Base-by-base conservation (phyloP, 148 eudicot genomes). In the Beta vulgaris region DNA sequence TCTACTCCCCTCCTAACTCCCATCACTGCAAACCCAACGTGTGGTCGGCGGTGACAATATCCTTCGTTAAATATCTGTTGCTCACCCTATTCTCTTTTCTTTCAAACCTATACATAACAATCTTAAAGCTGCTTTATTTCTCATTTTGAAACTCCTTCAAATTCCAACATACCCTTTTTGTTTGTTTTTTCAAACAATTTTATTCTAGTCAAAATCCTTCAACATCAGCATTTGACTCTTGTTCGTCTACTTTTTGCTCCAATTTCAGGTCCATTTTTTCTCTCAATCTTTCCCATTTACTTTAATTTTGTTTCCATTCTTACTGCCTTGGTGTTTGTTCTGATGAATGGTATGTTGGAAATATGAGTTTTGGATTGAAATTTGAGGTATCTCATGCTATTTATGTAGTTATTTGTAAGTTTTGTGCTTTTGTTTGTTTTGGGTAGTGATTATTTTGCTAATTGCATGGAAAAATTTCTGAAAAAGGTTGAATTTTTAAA, bases 41-140 rank as follows among this genome's bases (percentile, higher is more conserved):
- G 76, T 82, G 71, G 77, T 82, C 79, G 79, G 79, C 82, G 51
- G 34, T 67, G 6, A 25, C 71, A 67, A n/a, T 42, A 19, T 37
- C 48, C 16, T 58, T 1, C 16, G 25, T 21, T 51, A 43, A 19
- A 1, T 63, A n/a, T n/a, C n/a, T n/a, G n/a, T n/a, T n/a, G n/a
- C n/a, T n/a, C n/a, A n/a, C 14, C 2, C 0, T 31, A 28, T 34
- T 31, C 42, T 21, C 43, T 26, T 48, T 29, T 60, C 34, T 58
- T 49, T 49, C 44, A 23, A 59, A 67, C 57, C 51, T 34, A 73
- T 76, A 77, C 58, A 81, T 74, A 69, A 10, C 58, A 69, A 10
- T 49, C 35, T 68, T 72, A 14, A 9, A 44, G 5, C 63, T 46
- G 11, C 14, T 7, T 39, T 51, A 6, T 65, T 43, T 54, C 57